Base-by-base conservation (phyloP, 148 eudicot species). In the Persicaria maculosa region DNA sequence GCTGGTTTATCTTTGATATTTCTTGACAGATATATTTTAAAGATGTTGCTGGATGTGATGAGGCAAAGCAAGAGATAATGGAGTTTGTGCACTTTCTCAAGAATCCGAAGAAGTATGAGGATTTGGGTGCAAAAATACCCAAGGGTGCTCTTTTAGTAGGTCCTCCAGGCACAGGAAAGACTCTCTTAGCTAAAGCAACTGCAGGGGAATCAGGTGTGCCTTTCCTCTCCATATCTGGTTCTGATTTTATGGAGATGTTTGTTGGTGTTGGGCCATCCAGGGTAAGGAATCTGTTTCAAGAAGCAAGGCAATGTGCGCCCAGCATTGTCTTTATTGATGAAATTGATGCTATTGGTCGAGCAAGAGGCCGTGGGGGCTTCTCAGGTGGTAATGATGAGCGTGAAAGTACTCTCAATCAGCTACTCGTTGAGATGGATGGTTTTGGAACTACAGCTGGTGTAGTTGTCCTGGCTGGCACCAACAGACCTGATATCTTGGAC, bases 151-250 rank as follows among this genome's bases (percentile, higher is more conserved):
- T 94, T 10, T 81, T 94, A 79, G 98, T 94, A 19, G 98, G 98
- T 57, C 97, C 98, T 61, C 98, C 98, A 25, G 98, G 98, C 50
- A 94, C 98, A 0, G 98, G 98, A 46, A 94, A 94, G 72, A 94
- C 98, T 1, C 91, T 94, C 19, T 81, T 94, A 57, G 98, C 98
- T 25, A 94, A 88, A 81, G 98, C 98, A 70, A 90, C 93, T 71
- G 96, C 97, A 43, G 98, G 98, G 14, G 98, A 94, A 83, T 88
- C 98, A n/a, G 98, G 86, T 71, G 98, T 94, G 62, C 98, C 98
- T 50, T 94, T 94, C 75, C 84, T 94, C 4, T 89, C 97, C 62
- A 88, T 88, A 65, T 82, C 96, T 7, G 98, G 97, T 70, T 90
- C 96, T 25, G 98, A 94, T 82, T 94, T 94, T 71, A 87, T 90